phyloP scores from a whole-genome alignment of 306 rosid species.

The Crataegus laevigata region DNA sequence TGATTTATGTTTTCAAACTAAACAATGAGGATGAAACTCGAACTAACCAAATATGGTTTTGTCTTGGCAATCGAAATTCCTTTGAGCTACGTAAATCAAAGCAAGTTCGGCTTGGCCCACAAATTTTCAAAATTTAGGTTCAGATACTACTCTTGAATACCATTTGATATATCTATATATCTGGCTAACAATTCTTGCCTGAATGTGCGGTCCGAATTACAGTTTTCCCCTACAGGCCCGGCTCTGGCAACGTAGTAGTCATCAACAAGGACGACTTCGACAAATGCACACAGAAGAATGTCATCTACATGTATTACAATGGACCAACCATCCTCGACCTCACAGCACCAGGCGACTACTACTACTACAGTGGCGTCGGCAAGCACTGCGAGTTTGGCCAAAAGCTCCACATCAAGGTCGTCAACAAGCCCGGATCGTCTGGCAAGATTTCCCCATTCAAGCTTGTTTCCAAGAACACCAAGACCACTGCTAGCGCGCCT shows the following conservation, averaged over 20 bases:
- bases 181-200: not conserved
- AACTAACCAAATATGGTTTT: too few species aligned
- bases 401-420: conserved; percentile 43
- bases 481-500: not conserved
- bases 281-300: conserved; percentile 18
- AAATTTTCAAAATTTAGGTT: too few species aligned
- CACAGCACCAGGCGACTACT: conserved; percentile 37
- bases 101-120: not conserved
- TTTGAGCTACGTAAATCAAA: not conserved
- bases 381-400: conserved; percentile 72
- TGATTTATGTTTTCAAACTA: not conserved
- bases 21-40: not conserved
- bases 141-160: too few species aligned
- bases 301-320: conserved; percentile 14
- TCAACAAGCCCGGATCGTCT: conserved; percentile 8
- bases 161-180: not conserved
- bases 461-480: not conserved
- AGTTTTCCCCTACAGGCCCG: conserved; percentile 49
- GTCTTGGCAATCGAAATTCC: not conserved
- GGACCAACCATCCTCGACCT: conserved; percentile 42
- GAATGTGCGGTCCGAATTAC: not conserved
- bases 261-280: conserved; percentile 38
- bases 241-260: conserved; percentile 34
- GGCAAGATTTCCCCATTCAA: conserved; percentile 22
- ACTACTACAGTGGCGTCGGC: conserved; percentile 48